phyloP scores from a whole-genome alignment of 1,284 basidiomycete species.

The Malassezia sp. region DNA sequence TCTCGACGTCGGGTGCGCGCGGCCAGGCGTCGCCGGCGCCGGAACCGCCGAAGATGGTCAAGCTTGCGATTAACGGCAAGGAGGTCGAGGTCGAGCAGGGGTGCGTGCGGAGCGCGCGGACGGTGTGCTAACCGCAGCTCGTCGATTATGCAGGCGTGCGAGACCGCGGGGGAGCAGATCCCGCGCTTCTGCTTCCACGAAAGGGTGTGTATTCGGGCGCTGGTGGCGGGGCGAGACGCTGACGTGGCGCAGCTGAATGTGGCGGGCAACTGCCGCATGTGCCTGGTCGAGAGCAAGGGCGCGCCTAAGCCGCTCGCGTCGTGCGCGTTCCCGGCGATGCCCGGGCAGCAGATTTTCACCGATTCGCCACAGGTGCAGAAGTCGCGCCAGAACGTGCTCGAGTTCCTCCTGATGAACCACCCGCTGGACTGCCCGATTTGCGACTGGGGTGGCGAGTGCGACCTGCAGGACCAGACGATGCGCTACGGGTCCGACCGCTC shows the following conservation, averaged over 20 bases:
- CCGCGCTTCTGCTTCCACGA: slow-evolving; percentile 83
- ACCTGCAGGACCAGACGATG: slow-evolving; percentile 99
- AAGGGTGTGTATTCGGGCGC: slow-evolving; percentile 50
- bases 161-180: slow-evolving; percentile 46
- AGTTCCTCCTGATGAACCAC: slow-evolving; percentile 93
- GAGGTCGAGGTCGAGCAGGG: slow-evolving; percentile 45
- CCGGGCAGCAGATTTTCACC: slow-evolving; percentile 87
- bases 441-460: slow-evolving; percentile 73
- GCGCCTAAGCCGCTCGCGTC: slow-evolving; percentile 71
- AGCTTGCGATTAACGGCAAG: slow-evolving; percentile 45
- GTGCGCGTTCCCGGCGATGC: slow-evolving; percentile 94
- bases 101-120: slow-evolving; percentile 9
- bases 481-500: slow-evolving; percentile 94
- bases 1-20: slow-evolving; percentile 27
- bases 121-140: slow-evolving; percentile 16
- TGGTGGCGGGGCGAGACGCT: neutral
- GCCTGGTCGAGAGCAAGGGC: slow-evolving; percentile 84
- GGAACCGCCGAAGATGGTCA: slow-evolving; percentile 44
- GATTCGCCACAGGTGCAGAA: slow-evolving; percentile 90
- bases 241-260: slow-evolving; percentile 30
- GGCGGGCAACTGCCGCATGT: slow-evolving; percentile 52
- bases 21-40: slow-evolving; percentile 33
- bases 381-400: slow-evolving; percentile 86
- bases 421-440: slow-evolving; percentile 97
- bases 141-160: slow-evolving; percentile 85